Base-by-base conservation (phyloP, 495 filamentous ascomycete species). In the Pseudomonodictys pantanalensis region DNA sequence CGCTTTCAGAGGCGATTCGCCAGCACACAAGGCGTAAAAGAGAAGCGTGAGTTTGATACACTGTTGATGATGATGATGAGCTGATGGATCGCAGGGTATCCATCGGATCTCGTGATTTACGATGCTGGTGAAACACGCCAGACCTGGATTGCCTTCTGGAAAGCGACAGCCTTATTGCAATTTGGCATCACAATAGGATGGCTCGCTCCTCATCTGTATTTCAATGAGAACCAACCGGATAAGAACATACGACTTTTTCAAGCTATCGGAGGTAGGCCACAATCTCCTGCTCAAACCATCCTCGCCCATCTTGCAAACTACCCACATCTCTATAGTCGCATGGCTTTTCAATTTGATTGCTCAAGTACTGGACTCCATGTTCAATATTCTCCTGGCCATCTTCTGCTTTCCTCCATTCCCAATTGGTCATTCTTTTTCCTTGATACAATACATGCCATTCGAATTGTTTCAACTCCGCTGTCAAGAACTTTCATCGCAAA, bases 41-140 rank as follows among this genome's bases (percentile, higher is more conserved):
- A 41, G 12, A 18, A 41, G 38, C 20, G 12, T 12, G 38, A 3
- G 3, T 5, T 3, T 5, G 5, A 15, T 41, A 5, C 20, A 15
- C 5, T 3, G 38, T 41, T 9, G 11, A 10, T 3, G 42, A 11
- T 23, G 17, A 22, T 3, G 15, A 17, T 29, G 20, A 17, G 38
- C 24, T 52, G 25, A 53, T 32, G 5, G 12, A 17, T 1, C 11
- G 15, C 30, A 63, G 60, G 29, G 25, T 64, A 64, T 38, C 45
- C 54, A 5, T 20, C 8, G 1, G 17, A 35, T 12, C 55, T 64
- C 5, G 10, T 32, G 20, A 64, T 64, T 2, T 64, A 64, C 50
- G 48, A 64, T 42, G 61, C 61, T 11, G 61, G 61, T 17, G 49
- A 58, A 11, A 26, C 52, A 42, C 61, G 61, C 9, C 47, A 47